A percentile compares a stretch with the other conserved stretches of the same genome.
These are phyloP conservation scores for Akanthomyces lecanii DNA, from an alignment of 2,329 filamentous ascomycete genomes.

Conservation along the genomic window DNA sequence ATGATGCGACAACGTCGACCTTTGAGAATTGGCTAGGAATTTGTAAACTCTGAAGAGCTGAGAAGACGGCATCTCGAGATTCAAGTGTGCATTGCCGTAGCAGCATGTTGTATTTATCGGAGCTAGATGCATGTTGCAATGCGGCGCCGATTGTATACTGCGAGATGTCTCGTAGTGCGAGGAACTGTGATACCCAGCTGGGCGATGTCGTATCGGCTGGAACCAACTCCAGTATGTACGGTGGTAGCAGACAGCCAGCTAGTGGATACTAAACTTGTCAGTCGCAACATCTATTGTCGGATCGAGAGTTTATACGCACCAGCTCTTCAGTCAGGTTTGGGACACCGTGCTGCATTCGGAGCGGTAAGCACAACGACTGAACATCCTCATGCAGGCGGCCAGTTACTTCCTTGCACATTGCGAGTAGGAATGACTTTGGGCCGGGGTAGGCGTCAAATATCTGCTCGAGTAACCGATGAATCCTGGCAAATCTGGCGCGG, in stretches of 20 bases:
- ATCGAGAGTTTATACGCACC: constrained; percentile 25
- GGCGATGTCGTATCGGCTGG: constrained; percentile 24
- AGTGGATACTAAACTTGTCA: constrained; percentile 29
- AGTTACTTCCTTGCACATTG: constrained; percentile 35
- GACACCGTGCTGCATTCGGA: constrained; percentile 30
- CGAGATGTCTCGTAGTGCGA: constrained; percentile 36
- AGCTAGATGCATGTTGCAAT: constrained; percentile 34
- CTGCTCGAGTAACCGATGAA: constrained; percentile 34
- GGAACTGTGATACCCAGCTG: constrained; percentile 36
- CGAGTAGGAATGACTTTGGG: constrained; percentile 35
- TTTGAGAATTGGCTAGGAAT: constrained; percentile 32
- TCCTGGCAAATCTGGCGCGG: constrained; percentile 35
- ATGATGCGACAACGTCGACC: constrained; percentile 31
- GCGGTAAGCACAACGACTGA: constrained; percentile 31
- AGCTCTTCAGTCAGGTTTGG: constrained; percentile 35
- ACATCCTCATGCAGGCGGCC: constrained; percentile 32
- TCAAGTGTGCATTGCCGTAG: constrained; percentile 32
- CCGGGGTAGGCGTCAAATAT: constrained; percentile 37
- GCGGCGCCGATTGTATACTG: constrained; percentile 37
- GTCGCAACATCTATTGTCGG: constrained; percentile 19
- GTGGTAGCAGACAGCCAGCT: constrained; percentile 30
- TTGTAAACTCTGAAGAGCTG: constrained; percentile 32
- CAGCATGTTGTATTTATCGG: constrained; percentile 31
- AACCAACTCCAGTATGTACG: constrained; percentile 32
- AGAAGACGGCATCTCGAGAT: constrained; percentile 35